Evolutionary conservation across 2,329 filamentous ascomycete species (phyloP), one percentile per base, ranked within the genome.

Genomic region (Lasiodiplodia gonubiensis): DNA sequence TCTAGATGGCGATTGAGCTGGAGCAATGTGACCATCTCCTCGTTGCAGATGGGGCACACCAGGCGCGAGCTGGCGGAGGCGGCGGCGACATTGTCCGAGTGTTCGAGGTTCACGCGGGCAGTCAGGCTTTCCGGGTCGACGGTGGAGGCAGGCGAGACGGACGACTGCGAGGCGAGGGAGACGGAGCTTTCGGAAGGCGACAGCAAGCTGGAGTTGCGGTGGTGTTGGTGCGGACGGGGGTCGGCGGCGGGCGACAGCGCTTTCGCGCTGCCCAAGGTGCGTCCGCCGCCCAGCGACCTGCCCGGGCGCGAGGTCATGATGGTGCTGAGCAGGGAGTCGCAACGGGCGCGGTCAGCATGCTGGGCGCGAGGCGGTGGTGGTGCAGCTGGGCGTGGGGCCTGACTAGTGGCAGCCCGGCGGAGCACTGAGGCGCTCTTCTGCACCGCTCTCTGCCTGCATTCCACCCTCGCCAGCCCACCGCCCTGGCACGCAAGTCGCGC

Each of bases 1-100:
- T 97, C 94, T 75, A 97, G 85, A 79, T 92, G 90, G 74, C 76
- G 72, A 74, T 99, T 98, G 49, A 99, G 83, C 81, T 99, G 95
- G 48, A 99, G 83, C 59, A 99, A 82, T 16, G 95, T 98, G 75
- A 98, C 86, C 95, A 99, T 99, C 80, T 97, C 94, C 81, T 98
- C 96, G 73, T 90, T 93, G 80, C 95, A 99, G 76, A 99, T 99
- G n/a, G 95, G 95, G 78, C 95, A 99, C 66, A 94, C 88, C 68
- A 99, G 88, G 78, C 87, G 87, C 71, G 87, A 87, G 71, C 86
- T 87, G 66, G 88, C 82, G 64, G 88, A 85, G 59, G 81, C 84
- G 70, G 85, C 85, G 69, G 83, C 85, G 64, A 85, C 82, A 73
- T 83, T 80, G 49, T 84, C 83, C 69, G 84, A 83, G 80, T 86